These are phyloP conservation scores for Candida broadrunensis DNA, from an alignment of 805 yeast genomes.

Conservation along the genomic window DNA sequence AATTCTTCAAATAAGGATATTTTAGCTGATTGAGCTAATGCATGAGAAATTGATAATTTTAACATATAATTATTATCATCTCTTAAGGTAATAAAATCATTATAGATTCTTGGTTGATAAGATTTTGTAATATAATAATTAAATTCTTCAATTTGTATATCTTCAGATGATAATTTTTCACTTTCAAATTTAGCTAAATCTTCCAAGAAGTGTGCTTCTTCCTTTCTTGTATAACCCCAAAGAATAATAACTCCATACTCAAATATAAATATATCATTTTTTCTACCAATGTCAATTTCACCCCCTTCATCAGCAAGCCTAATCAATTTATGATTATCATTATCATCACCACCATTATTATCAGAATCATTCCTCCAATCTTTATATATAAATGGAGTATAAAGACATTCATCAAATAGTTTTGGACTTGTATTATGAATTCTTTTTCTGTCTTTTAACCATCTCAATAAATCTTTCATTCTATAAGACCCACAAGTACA, in stretches of 20 bases:
- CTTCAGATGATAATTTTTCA: slow-evolving; percentile 88
- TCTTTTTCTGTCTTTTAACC: slow-evolving; percentile 77
- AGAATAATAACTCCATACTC: slow-evolving; percentile 96
- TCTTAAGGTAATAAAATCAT: slow-evolving; percentile 89
- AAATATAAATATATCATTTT: slow-evolving; percentile 81
- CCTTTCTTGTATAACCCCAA: slow-evolving; percentile 91
- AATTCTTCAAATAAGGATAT: slow-evolving; percentile 93
- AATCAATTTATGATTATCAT: slow-evolving; percentile 39
- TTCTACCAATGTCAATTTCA: slow-evolving; percentile 81
- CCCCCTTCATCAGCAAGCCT: slow-evolving; percentile 93
- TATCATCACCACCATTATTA: slow-evolving; percentile 8
- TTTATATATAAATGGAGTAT: slow-evolving; percentile 82
- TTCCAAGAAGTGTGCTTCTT: slow-evolving; percentile 75
- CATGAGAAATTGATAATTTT: slow-evolving; percentile 90
- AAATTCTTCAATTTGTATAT: slow-evolving; percentile 91
- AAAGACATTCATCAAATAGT: slow-evolving; percentile 89
- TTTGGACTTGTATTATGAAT: slow-evolving; percentile 79
- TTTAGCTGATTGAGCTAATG: slow-evolving; percentile 92
- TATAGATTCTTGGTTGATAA: slow-evolving; percentile 93
- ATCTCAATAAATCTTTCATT: slow-evolving; percentile 81
- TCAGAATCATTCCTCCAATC: slow-evolving; percentile 59
- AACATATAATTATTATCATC: slow-evolving; percentile 90
- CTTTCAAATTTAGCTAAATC: slow-evolving; percentile 89
- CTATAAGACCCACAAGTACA: slow-evolving; percentile 92
- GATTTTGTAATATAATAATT: slow-evolving; percentile 91